Evolutionary conservation across 1,284 basidiomycete species (phyloP), one percentile per base, ranked within the genome.

Genomic region (Grifola frondosa): DNA sequence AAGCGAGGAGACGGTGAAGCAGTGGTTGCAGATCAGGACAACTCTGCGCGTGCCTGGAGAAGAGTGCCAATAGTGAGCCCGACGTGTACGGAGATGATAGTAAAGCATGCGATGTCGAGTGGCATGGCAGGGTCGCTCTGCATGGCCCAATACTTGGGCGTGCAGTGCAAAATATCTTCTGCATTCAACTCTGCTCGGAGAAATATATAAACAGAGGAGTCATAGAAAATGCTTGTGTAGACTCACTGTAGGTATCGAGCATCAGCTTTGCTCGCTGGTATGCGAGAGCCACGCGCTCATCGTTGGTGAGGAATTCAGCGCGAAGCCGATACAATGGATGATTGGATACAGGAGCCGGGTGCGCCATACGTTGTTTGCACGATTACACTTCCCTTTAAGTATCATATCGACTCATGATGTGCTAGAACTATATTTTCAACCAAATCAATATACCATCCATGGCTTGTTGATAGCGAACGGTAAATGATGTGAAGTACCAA

Each of bases 221-320:
- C 30, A 13, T 7, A 15, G 30, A 15, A 8, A 31, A 17, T 8
- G n/a, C 9, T 15, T 13, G 7, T 15, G 21, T 33, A 28, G 32
- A 60, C 70, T 55, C 26, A 76, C 76, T 54, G 56, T 76, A 70
- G 13, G 73, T 72, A 39, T 69, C 66, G 53, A 75, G 53, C 28
- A 78, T 58, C 15, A 74, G 59, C 42, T 59, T 66, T 3, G 75
- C 74, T 45, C 76, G 61, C 47, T 70, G 62, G 47, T 78, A 78
- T 1, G 75, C 71, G 4, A 78, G 53, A 11, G 65, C 64, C n/a
- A 74, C 65, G 38, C 70, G 66, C 42, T 75, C 71, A 48, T 77
- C 69, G 7, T 54, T 55, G 6, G 69, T 61, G 37, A 77, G 63
- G 33, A 69, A 63, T 48, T 77, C 75, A 11, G 67, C 61, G 43